A percentile compares a stretch with the other conserved stretches of the same genome.
Evolutionary conservation across 1,139 yeast species (phyloP).

Genomic region (Kodamaea sp.): DNA sequence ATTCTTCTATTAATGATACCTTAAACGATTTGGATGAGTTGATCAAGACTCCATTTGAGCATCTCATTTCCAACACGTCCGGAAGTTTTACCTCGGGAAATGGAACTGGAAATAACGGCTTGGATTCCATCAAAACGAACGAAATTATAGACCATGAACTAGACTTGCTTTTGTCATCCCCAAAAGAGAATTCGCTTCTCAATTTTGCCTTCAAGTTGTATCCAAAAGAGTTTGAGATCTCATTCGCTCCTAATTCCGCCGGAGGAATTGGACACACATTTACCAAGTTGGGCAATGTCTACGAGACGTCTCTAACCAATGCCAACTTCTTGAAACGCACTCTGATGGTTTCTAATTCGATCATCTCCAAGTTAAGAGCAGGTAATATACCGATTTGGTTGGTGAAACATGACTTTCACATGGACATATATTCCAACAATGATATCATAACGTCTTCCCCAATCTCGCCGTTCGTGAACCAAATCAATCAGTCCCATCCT

Average conservation of each 20-base stretch:
- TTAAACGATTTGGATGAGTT: conserved; percentile 15
- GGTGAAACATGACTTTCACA: conserved; percentile 11
- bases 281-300: conserved; percentile 8
- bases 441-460: conserved; percentile 8
- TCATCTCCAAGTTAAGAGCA: conserved; percentile 10
- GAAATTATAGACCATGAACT: conserved; percentile 19
- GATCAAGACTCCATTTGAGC: conserved; percentile 17
- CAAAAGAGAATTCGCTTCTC: conserved; percentile 7
- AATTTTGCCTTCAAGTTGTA: conserved; percentile 7
- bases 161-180: conserved; percentile 18
- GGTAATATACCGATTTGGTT: conserved; percentile 15
- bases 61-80: conserved; percentile 8
- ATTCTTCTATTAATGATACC: conserved; percentile 7
- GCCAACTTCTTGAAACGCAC: conserved; percentile 3
- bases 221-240: conserved; percentile 10
- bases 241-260: conserved; percentile 5
- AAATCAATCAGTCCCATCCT: conserved; percentile 9
- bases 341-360: conserved; percentile 3
- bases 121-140: conserved; percentile 18
- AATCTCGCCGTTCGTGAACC: conserved; percentile 13
- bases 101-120: not conserved
- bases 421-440: conserved; percentile 9
- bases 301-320: conserved; percentile 4
- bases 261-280: conserved; percentile 10
- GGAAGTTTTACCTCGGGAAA: conserved; percentile 3